Base-by-base conservation (phyloP, 257 asterid genomes). In the Agastache rugosa region DNA sequence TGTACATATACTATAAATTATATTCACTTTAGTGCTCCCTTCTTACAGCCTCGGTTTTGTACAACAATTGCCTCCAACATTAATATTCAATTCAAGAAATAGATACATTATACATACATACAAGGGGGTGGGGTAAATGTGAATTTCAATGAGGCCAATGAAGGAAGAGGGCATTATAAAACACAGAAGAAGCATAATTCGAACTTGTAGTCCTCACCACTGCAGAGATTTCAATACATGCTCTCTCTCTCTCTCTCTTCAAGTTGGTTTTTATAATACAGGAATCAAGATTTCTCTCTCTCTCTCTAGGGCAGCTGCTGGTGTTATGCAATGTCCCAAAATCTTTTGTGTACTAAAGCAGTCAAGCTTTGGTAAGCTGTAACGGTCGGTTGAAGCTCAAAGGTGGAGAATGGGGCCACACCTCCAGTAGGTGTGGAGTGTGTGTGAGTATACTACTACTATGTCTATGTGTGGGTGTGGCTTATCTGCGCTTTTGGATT, bases 331-430 rank as follows among this genome's bases (percentile, higher is more conserved):
- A 80, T 80, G 81, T 71, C 80, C 86, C 73, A 75, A 87, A 89
- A 84, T 82, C 90, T 85, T 83, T 81, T 86, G 86, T 77, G 88
- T 82, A 58, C 80, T 77, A 76, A 83, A 85, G 88, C 86, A 82
- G 86, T 84, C 84, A 78, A 86, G 88, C 93, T 73, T 83, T 73
- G 85, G 85, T 85, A 86, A 85, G 90, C 83, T 75, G 93, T 85
- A 87, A 87, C 96, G 89, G 96, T 87, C 87, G 91, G 93, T 83
- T 85, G 80, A 69, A 80, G 83, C 70, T 59, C 76, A 15, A 84
- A 78, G 83, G 75, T 74, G 78, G 76, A 59, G 80, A 4, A 63
- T 61, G 91, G 90, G 85, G 55, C 90, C 89, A 72, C 87, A 75
- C 81, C 74, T 62, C n/a, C n/a, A 42, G 67, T 69, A 72, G 1